Base-by-base conservation (phyloP, 2,329 filamentous ascomycete species). In the Fusarium proliferatum region DNA sequence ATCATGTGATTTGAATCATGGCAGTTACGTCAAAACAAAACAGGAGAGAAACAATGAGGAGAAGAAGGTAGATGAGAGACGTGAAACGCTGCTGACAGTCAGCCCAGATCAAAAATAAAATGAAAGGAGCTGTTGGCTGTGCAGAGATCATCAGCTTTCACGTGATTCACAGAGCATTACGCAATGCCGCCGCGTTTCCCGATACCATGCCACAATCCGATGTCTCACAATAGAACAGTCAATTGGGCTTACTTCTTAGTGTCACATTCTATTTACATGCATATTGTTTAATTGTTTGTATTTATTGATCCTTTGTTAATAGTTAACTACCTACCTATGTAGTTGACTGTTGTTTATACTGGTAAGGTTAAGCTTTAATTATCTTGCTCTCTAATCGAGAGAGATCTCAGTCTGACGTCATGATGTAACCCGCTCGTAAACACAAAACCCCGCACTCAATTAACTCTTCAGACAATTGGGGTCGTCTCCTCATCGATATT, bases 401-500 rank as follows among this genome's bases (percentile, higher is more conserved):
- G 13, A 9, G 19, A 28, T 17, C 48, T 28, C 16, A 7, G 16
- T 16, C 28, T 36, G 55, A 23, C 41, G 26, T 28, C 23, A 51
- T 56, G 23, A 33, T 26, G 48, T 16, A 21, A n/a, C 26, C 2
- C 15, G 30, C n/a, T 58, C 41, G 33, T 36, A 36, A 16, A 23
- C 21, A 56, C 5, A 60, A 21, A 61, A 57, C 33, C 26, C 19
- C 56, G 45, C 16, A 42, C n/a, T 36, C 6, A 12, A 17, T 34
- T 1, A 21, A 21, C 28, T 15, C 9, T 53, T 63, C 67, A 76
- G 13, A 78, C 61, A 15, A 66, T 49, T 11, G 63, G 39, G 9
- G 42, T 70, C 3, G 71, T 77, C 23, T 80, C 74, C 66, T 87
- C 86, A 45, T 88, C 85, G 64, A 89, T 87, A 2, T 61, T 64